A percentile compares a stretch with the other conserved stretches of the same genome.
These are phyloP conservation scores for Luvunga scandens DNA, from an alignment of 345 rosid genomes.

Conservation along the genomic window DNA sequence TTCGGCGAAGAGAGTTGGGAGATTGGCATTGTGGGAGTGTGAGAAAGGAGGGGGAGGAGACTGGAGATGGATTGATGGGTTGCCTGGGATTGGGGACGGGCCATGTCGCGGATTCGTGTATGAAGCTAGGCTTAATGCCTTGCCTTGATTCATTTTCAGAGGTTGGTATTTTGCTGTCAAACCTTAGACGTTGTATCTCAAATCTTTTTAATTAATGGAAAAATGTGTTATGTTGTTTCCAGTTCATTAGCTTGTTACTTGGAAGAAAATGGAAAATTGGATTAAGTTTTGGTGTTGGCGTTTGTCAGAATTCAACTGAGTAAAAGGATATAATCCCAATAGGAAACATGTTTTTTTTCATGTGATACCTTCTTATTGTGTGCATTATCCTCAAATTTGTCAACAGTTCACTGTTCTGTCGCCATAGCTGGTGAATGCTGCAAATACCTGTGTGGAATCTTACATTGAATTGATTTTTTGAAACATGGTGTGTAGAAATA, in stretches of 20 bases:
- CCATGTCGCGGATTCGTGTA: constrained; percentile 72
- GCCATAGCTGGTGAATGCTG: not conserved
- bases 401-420: not conserved
- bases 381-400: not conserved
- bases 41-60: constrained; percentile 31
- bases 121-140: constrained; percentile 53
- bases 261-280: not conserved
- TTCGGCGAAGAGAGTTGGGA: constrained; percentile 68
- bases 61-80: constrained; percentile 85
- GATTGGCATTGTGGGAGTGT: constrained; percentile 78
- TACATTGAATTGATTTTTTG: not conserved
- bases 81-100: constrained; percentile 63
- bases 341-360: not conserved
- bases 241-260: not conserved
- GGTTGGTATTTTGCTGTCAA: constrained; percentile 2
- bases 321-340: not conserved
- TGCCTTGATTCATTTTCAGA: constrained; percentile 36
- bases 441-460: not conserved
- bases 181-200: not conserved
- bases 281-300: not conserved
- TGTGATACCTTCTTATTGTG: not conserved
- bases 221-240: not conserved
- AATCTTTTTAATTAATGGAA: not conserved
- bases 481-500: not conserved
- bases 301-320: not conserved